Evolutionary conservation across 2,329 filamentous ascomycete species (phyloP).

Genomic region (Leptosphaerulina australis): DNA sequence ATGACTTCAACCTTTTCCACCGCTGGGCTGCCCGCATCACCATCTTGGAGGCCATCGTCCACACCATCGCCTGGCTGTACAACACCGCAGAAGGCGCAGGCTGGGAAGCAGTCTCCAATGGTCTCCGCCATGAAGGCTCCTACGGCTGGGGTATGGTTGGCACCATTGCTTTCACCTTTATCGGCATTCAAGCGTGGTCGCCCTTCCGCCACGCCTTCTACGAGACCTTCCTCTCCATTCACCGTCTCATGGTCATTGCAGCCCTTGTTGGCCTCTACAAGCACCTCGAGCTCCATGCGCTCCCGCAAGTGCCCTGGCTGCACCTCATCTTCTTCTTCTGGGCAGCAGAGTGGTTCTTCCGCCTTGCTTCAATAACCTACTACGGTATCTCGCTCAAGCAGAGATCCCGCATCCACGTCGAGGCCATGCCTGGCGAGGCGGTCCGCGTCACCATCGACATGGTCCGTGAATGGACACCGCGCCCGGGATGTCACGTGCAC

Average conservation of each 20-base stretch:
- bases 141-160: constrained; percentile 69
- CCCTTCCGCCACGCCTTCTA: constrained; percentile 93
- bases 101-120: constrained; percentile 62
- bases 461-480: constrained; percentile 59
- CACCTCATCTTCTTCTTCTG: constrained; percentile 77
- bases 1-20: constrained; percentile 92
- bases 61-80: constrained; percentile 74
- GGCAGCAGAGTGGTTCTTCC: constrained; percentile 66
- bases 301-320: constrained; percentile 76
- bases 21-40: constrained; percentile 81
- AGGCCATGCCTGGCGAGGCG: constrained; percentile 65
- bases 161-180: constrained; percentile 64
- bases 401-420: constrained; percentile 59
- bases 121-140: constrained; percentile 65
- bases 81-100: constrained; percentile 67
- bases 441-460: constrained; percentile 66
- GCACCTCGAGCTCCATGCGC: constrained; percentile 71
- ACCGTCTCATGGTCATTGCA: constrained; percentile 76
- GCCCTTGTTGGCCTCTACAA: constrained; percentile 75
- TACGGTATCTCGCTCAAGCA: constrained; percentile 61
- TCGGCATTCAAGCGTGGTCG: constrained; percentile 74
- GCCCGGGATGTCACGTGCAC: constrained; percentile 65
- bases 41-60: constrained; percentile 70
- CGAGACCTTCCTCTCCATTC: constrained; percentile 89
- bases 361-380: constrained; percentile 57